Evolutionary conservation across 305 asterid species (phyloP).

Genomic region (Fraxinus baroniana): DNA sequence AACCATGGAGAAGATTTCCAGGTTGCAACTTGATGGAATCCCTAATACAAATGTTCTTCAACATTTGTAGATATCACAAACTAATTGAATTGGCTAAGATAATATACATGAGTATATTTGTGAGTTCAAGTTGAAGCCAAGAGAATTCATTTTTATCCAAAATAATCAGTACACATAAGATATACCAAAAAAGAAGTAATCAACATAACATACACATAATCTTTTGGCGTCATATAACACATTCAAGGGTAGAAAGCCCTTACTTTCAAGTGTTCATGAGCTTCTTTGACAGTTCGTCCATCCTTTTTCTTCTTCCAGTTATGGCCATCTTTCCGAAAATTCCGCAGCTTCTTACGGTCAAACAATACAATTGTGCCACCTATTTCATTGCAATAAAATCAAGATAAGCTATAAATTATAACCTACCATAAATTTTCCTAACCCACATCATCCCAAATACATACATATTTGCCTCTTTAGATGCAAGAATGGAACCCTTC

Average conservation of each 20-base stretch:
- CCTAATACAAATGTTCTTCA: neutral
- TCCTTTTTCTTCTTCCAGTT: slow-evolving; percentile 61
- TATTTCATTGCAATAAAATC: slow-evolving; percentile 15
- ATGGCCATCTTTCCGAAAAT: slow-evolving; percentile 54
- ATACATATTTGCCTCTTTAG: neutral
- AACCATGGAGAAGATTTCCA: neutral
- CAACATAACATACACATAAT: neutral
- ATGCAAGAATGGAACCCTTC: neutral
- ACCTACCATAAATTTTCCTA: slow-evolving; percentile 5
- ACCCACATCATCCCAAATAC: neutral
- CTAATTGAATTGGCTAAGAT: neutral
- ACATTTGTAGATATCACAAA: neutral
- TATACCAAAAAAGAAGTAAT: neutral
- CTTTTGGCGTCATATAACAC: neutral
- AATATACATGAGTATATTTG: neutral
- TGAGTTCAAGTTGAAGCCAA: neutral
- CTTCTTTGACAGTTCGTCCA: slow-evolving; percentile 59
- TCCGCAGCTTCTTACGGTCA: slow-evolving; percentile 58
- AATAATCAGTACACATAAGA: neutral
- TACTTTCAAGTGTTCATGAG: slow-evolving; percentile 60
- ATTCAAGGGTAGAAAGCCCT: slow-evolving; percentile 12
- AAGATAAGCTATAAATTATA: neutral
- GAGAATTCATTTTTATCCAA: neutral
- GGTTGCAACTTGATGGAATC: slow-evolving; percentile 1
- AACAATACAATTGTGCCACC: slow-evolving; percentile 52